A percentile compares a stretch with the other conserved stretches of the same genome.
These are phyloP conservation scores for Cinnamomum micranthum DNA, from an alignment of 164 flowering plant genomes.

Conservation along the genomic window DNA sequence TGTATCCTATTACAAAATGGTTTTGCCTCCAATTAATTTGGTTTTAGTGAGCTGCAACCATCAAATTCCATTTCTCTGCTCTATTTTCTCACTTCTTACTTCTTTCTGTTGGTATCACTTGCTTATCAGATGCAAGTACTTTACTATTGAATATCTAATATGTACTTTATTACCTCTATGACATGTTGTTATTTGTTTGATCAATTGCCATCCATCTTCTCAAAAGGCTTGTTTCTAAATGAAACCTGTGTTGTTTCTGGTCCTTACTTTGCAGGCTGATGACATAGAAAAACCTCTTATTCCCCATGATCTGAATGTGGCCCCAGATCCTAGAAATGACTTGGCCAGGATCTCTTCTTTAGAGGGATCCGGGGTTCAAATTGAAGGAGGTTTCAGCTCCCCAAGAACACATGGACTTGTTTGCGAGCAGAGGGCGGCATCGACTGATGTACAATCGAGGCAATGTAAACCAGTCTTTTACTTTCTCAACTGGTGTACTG, in stretches of 20 bases:
- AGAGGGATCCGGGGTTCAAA: constrained; percentile 47
- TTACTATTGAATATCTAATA: neutral
- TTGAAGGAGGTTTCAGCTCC: constrained; percentile 41
- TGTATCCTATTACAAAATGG: neutral
- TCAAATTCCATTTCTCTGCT: neutral
- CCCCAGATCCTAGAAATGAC: constrained; percentile 34
- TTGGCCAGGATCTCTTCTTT: constrained; percentile 33
- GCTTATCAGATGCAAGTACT: no score
- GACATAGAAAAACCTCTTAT: constrained; percentile 88
- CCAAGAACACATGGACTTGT: constrained; percentile 46
- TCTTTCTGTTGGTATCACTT: no score
- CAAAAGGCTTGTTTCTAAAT: neutral
- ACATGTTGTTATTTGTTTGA: neutral
- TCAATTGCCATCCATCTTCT: neutral
- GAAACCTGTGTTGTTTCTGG: constrained; percentile 2
- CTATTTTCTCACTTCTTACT: no score
- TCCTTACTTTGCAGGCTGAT: constrained; percentile 37
- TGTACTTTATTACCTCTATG: neutral
- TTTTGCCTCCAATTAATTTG: neutral
- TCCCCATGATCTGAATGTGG: constrained; percentile 36
- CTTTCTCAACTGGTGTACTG: neutral
- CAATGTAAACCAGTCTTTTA: constrained; percentile 39
- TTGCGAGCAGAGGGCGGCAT: constrained; percentile 46
- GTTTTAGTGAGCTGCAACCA: neutral
- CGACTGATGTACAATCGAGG: constrained; percentile 32